Evolutionary conservation across 1,284 basidiomycete genomes (phyloP).

Genomic region (Marasmius tenuissimus): DNA sequence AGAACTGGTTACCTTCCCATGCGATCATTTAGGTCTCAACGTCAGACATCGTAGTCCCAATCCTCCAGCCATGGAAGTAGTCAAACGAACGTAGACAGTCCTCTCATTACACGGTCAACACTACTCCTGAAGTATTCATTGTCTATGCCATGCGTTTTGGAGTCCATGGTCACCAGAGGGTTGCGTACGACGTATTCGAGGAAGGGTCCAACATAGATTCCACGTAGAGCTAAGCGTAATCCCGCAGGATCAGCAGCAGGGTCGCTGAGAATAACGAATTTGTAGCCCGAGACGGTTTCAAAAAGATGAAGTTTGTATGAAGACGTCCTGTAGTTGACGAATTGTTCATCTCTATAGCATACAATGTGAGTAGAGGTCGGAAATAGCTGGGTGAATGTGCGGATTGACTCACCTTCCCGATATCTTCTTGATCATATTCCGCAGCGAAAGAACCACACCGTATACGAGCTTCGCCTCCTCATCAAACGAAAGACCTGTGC

Average conservation of each 20-base stretch:
- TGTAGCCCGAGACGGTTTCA: slow-evolving; percentile 92
- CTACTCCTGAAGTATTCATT: slow-evolving; percentile 88
- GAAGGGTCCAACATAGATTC: slow-evolving; percentile 94
- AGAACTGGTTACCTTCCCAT: neutral
- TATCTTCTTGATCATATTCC: slow-evolving; percentile 95
- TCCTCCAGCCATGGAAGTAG: neutral
- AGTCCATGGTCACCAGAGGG: slow-evolving; percentile 83
- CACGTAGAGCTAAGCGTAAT: slow-evolving; percentile 80
- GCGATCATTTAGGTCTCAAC: neutral
- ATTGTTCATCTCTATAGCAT: slow-evolving; percentile 76
- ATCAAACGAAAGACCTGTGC: slow-evolving; percentile 82
- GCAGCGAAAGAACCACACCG: slow-evolving; percentile 88
- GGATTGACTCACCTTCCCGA: slow-evolving; percentile 67
- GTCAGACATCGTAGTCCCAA: too few species aligned
- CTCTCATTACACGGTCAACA: slow-evolving; percentile 75
- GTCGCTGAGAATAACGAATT: slow-evolving; percentile 93
- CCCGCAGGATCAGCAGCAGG: slow-evolving; percentile 69
- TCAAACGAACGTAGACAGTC: slow-evolving; percentile 60
- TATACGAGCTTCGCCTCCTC: slow-evolving; percentile 98
- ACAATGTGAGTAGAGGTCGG: neutral
- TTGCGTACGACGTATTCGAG: slow-evolving; percentile 92
- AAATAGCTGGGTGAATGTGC: slow-evolving; percentile 13
- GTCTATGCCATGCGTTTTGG: slow-evolving; percentile 79
- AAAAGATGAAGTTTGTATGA: slow-evolving; percentile 93
- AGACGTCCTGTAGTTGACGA: slow-evolving; percentile 89